Percentiles rank a stretch among this genome's conserved stretches.
phyloP scores from a whole-genome alignment of 257 asterid species.

The Mentha longifolia region DNA sequence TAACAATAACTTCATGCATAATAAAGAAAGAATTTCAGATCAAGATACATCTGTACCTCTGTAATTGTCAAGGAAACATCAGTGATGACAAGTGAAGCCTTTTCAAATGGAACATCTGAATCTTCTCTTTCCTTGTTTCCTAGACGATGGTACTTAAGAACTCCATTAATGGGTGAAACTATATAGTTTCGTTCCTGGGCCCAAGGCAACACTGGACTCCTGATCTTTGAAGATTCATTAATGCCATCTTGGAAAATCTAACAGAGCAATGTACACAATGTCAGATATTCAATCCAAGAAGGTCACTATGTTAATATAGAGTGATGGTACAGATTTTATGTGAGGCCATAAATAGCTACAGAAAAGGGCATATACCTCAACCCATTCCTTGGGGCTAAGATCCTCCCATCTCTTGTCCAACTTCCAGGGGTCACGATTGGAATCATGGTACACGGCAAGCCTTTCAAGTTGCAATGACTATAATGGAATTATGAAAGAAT shows the following conservation, averaged over 20 bases:
- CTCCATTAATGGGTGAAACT: constrained; percentile 96
- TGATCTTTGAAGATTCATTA: constrained; percentile 60
- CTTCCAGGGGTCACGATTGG: constrained; percentile 85
- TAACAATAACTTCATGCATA: constrained; percentile 19
- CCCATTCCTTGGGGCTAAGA: constrained; percentile 91
- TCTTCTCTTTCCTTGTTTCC: constrained; percentile 93
- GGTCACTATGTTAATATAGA: constrained; percentile 14
- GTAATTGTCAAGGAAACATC: constrained; percentile 87
- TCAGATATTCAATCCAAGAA: constrained; percentile 21
- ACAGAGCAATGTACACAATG: constrained; percentile 16
- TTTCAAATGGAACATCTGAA: constrained; percentile 81
- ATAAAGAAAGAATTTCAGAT: constrained; percentile 5
- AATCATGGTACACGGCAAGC: constrained; percentile 96
- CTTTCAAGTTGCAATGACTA: constrained; percentile 97
- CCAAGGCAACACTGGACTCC: constrained; percentile 58
- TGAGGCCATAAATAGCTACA: constrained; percentile 34
- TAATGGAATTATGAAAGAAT: constrained; percentile 31
- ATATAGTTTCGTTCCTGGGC: constrained; percentile 71
- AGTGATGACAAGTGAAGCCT: constrained; percentile 75
- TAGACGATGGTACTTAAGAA: constrained; percentile 89
- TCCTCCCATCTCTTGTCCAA: constrained; percentile 95
- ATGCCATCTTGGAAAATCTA: constrained; percentile 97
- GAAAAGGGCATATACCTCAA: constrained; percentile 63
- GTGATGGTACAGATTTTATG: constrained; percentile 2
- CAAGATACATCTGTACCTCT: constrained; percentile 63